Evolutionary conservation across 164 flowering plant genomes (phyloP), one percentile per base, ranked within the genome.

Genomic region (Aristolochia contorta): DNA sequence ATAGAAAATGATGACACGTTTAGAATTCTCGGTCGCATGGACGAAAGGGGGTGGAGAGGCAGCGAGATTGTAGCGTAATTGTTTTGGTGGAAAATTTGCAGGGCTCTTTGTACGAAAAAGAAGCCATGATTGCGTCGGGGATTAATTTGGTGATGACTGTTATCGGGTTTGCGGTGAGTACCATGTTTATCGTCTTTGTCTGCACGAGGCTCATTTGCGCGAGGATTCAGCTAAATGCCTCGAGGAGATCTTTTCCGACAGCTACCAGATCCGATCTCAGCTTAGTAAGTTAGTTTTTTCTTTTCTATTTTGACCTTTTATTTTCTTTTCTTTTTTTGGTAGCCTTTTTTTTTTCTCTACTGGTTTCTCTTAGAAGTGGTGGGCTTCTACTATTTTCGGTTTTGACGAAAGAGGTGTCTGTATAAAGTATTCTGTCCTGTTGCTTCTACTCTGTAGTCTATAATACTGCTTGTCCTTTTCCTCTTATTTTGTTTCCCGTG

Each of bases 111-210:
- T 37, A 37, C 12, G 43, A 8, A 37, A 37, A 19, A 47, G 45
- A 19, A 62, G 63, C 45, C 57, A 89, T 87, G 96, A 81, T 83
- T 47, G 74, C 83, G 21, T 59, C 85, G 13, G 93, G 91, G 59
- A 77, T 90, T 54, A 87, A 92, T 70, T 72, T 92, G 81, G 96
- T 86, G 79, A 92, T 92, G 98, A 87, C 97, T 22, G 85, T 89
- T 62, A 89, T 89, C 37, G 96, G 94, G 49, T 92, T 92, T 67
- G 86, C 83, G 6, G 89, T 92, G 56, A 89, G 98, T 68, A 84
- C 84, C 54, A 76, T 87, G 87, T 89, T 92, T 68, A 87, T 92
- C 16, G 94, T 92, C 4, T 92, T 92, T 70, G 93, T 87, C 12
- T 92, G 96, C 73, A 87, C 97, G 1, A 76, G 97, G 48, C 82